Evolutionary conservation across 306 rosid species (phyloP).

Genomic region (Cicer yamashitae): DNA sequence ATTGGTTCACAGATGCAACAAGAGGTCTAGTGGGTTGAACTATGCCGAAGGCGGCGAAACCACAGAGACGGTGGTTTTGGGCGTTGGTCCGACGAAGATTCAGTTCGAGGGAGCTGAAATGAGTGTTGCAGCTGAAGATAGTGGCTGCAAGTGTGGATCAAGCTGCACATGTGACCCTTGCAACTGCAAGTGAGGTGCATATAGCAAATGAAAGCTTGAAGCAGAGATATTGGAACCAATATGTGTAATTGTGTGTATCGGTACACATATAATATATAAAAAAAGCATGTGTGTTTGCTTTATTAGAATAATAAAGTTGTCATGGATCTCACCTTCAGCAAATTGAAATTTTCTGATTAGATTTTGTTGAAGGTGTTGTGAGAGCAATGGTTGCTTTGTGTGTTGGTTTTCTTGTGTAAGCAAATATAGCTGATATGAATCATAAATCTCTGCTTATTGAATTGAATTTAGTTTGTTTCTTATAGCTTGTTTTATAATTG

Average conservation of each 20-base stretch:
- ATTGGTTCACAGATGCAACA: constrained; percentile 49
- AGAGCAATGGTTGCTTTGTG: not conserved
- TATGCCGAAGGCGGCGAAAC: constrained; percentile 46
- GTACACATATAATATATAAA: not conserved
- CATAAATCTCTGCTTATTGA: constrained; percentile 12
- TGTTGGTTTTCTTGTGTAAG: too few relatives aligned
- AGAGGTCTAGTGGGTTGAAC: constrained; percentile 50
- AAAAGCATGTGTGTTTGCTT: not conserved
- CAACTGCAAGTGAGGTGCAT: constrained; percentile 60
- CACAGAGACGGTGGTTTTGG: constrained; percentile 54
- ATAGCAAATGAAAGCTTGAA: constrained; percentile 1
- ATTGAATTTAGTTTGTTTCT: too few relatives aligned
- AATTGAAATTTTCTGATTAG: not conserved
- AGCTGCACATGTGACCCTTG: constrained; percentile 82
- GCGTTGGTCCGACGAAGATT: constrained; percentile 56
- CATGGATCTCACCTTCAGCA: not conserved
- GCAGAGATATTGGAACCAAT: constrained; percentile 44
- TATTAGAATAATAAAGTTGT: constrained; percentile 25
- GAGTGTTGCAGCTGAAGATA: constrained; percentile 51
- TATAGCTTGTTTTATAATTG: too few relatives aligned
- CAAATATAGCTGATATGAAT: not conserved
- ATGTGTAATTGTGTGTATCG: not conserved
- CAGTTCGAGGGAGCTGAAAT: constrained; percentile 57
- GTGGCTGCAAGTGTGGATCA: constrained; percentile 75
- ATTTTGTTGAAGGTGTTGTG: constrained; percentile 18